phyloP scores from a whole-genome alignment of 2,329 filamentous ascomycete species.

The Emergomyces orientalis region DNA sequence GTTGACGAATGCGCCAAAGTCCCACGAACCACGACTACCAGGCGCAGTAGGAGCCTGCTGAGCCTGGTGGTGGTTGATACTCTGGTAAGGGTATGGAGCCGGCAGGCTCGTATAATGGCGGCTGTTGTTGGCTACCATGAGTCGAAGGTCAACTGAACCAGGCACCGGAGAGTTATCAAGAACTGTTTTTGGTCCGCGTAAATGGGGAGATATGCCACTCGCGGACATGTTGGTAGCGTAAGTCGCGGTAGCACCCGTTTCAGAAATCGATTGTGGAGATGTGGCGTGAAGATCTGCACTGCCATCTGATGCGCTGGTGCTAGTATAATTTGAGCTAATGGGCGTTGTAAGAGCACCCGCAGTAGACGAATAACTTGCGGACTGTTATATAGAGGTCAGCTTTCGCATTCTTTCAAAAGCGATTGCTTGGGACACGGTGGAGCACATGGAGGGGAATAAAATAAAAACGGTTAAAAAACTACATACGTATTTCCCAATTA shows the following conservation, averaged over 20 bases:
- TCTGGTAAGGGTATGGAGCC: slow-evolving; percentile 26
- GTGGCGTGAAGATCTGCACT: slow-evolving; percentile 40
- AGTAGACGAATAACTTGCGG: slow-evolving; percentile 60
- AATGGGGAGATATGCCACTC: slow-evolving; percentile 38
- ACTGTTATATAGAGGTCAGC: slow-evolving; percentile 36
- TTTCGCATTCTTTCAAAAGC: slow-evolving; percentile 23
- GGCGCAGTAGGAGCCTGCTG: slow-evolving; percentile 25
- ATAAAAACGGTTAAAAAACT: background rate
- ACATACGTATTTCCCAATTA: slow-evolving; percentile 89
- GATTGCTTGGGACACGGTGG: slow-evolving; percentile 17
- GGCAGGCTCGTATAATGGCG: slow-evolving; percentile 27
- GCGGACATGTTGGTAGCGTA: slow-evolving; percentile 38
- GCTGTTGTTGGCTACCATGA: slow-evolving; percentile 24
- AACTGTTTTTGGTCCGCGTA: slow-evolving; percentile 22
- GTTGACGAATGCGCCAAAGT: slow-evolving; percentile 27
- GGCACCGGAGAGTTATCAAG: slow-evolving; percentile 15
- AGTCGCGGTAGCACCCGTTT: slow-evolving; percentile 35
- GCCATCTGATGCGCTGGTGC: slow-evolving; percentile 40
- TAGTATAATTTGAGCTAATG: slow-evolving; percentile 31
- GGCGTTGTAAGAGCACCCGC: slow-evolving; percentile 39
- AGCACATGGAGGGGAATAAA: slow-evolving; percentile 6
- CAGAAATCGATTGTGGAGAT: slow-evolving; percentile 42
- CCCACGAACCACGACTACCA: slow-evolving; percentile 30
- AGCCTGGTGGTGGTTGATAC: slow-evolving; percentile 24
- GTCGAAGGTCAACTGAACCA: slow-evolving; percentile 32